Evolutionary conservation across 148 eudicot genomes (phyloP), one percentile per base, ranked within the genome.

Genomic region (Bassia scoparia): DNA sequence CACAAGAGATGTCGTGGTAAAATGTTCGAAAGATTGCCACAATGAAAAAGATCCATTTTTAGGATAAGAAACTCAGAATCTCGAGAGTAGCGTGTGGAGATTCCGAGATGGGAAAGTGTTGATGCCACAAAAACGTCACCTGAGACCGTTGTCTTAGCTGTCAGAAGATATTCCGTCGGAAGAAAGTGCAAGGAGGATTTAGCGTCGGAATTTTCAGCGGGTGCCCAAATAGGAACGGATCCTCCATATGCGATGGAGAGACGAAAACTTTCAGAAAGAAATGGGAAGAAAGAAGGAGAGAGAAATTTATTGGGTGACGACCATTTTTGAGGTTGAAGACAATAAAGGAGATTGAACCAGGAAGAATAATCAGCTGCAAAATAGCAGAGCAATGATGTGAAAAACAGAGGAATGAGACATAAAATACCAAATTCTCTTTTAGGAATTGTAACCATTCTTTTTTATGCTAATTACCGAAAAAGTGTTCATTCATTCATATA

Each of bases 1-100:
- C 1, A 91, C 78, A n/a, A 91, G 75, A 16, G 89, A n/a, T 79
- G 58, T 87, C 85, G 0, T n/a, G n/a, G 89, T 83, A 0, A 89
- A 89, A 75, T 87, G 81, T 59, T 91, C 89, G 70, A 87, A 91
- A 37, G 87, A 76, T 14, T 82, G 68, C 97, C 97, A 91, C 23
- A 87, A 52, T 0, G 82, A 63, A 56, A 62, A 26, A 17, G 84
- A 79, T 14, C 79, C 81, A 44, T 87, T 89, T 27, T 61, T 74
- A 91, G 86, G 5, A 82, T 49, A 49, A 91, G 70, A 61, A 89
- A 83, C 68, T 93, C 91, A 4, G 87, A 75, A 49, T 91, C 84
- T 83, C 83, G 16, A 90, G 82, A 46, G 81, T 54, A 33, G 86
- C 91, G n/a, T 58, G 62, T n/a, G 66, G 91, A 60, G 53, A 91